Evolutionary conservation across 306 rosid species (phyloP), one percentile per base, ranked within the genome.

Genomic region (Phaseolus lunatus): DNA sequence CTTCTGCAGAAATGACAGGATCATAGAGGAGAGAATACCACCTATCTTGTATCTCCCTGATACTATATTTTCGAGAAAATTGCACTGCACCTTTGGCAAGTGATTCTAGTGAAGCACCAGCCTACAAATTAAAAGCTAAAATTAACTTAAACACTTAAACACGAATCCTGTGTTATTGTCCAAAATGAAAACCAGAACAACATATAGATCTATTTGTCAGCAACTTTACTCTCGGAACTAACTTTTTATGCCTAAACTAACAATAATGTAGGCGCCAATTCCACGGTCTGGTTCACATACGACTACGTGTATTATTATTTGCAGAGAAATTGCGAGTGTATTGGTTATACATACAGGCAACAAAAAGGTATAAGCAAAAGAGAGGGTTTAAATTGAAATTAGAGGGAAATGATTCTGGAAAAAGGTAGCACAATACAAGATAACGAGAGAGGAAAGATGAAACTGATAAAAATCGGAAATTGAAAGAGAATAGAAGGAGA

Each of bases 1-100:
- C 92, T 12, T 89, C 88, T 7, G 76, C 81, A 52, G 99, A 88
- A 45, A 88, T 70, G 75, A 71, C 65, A 27, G 93, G 89, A 86
- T 91, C 94, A 67, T 87, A 96, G 69, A 96, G 93, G 71, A 96
- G 80, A 84, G 92, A 82, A 70, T 85, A 49, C 99, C 98, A 96
- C 64, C 99, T 86, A 59, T 96, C 98, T 47, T 88, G 87, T 80
- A 96, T 84, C 66, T 96, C 99, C 56, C 64, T 82, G 73, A 88
- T 79, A 76, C 88, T 85, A 84, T 82, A 96, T 76, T 89, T 91
- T 29, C 82, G 85, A 80, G 99, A 89, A 88, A 96, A 96, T 68
- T 87, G 94, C 76, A 93, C 98, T 3, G 98, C 98, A 12, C 99
- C 99, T 83, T 96, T 96, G 5, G 99, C 98, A 71, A 96, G 97